Conservation (phyloP, 306 rosid species). For the Heteromeles arbutifolia region DNA sequence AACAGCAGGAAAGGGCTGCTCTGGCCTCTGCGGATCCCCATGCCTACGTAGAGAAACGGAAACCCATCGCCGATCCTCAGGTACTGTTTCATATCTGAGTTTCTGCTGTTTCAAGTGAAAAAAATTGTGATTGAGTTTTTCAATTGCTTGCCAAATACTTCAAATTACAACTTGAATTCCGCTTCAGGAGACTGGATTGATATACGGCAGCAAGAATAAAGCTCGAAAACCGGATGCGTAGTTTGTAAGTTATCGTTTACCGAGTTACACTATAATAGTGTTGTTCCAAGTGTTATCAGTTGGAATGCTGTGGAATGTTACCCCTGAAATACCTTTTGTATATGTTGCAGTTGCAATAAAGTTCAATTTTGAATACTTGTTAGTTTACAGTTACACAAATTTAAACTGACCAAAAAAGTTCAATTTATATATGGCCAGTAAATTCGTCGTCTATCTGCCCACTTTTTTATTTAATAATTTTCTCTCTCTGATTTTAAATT, state of each 20-base stretch:
- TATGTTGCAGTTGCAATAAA: too few relatives aligned
- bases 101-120: background rate
- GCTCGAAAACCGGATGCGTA: constrained; percentile 31
- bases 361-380: too few relatives aligned
- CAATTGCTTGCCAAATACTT: background rate
- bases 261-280: background rate
- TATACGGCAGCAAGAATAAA: constrained; percentile 63
- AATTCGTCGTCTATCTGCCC: too few relatives aligned
- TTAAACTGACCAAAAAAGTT: too few relatives aligned
- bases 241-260: background rate
- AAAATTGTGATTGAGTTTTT: background rate
- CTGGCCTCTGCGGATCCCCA: constrained; percentile 56
- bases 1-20: constrained; percentile 75
- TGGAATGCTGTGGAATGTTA: too few relatives aligned
- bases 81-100: constrained; percentile 13
- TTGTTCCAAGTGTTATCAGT: background rate
- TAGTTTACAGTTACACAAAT: too few relatives aligned
- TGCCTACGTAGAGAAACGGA: constrained; percentile 69
- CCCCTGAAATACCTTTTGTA: too few relatives aligned
- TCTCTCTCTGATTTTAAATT: too few relatives aligned
- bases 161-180: background rate
- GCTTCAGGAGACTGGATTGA: constrained; percentile 61
- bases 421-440: too few relatives aligned
- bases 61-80: constrained; percentile 89
- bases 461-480: too few relatives aligned